A percentile compares a stretch with the other conserved stretches of the same genome.
These are phyloP conservation scores for Ceratopteris richardii DNA, from an alignment of 75 land plant species.

Conservation along the genomic window DNA sequence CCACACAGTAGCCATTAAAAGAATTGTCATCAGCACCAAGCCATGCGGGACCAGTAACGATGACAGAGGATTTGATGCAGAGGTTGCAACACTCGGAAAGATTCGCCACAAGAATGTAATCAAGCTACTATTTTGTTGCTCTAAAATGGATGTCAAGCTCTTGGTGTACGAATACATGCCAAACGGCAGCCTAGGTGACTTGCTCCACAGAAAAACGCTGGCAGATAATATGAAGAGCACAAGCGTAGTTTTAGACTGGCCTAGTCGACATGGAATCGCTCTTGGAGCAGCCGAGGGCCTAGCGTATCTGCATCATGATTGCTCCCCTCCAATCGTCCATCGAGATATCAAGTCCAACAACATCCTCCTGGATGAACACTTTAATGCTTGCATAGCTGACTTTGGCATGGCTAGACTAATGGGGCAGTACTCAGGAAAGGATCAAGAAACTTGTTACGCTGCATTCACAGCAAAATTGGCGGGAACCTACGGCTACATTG, in stretches of 20 bases:
- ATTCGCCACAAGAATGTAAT: too few species aligned
- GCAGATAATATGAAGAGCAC: not conserved
- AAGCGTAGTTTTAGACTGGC: conserved; percentile 30
- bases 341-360: conserved; percentile 90
- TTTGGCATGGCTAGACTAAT: conserved; percentile 68
- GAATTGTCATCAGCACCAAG: too few species aligned
- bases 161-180: conserved; percentile 73
- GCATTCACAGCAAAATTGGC: too few species aligned
- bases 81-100: conserved; percentile 63
- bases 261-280: conserved; percentile 60
- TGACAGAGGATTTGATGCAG: conserved; percentile 68
- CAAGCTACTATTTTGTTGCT: too few species aligned
- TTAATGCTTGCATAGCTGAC: conserved; percentile 67
- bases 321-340: conserved; percentile 63
- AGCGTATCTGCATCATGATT: conserved; percentile 68
- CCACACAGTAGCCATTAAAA: too few species aligned
- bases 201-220: conserved; percentile 29
- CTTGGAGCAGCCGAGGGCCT: conserved; percentile 59
- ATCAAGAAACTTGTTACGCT: too few species aligned
- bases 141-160: conserved; percentile 62
- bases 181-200: conserved; percentile 62
- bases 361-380: conserved; percentile 56
- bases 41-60: too few species aligned
- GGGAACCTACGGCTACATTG: too few species aligned
- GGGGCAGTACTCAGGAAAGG: too few species aligned